Evolutionary conservation across 768 basidiomycete species (phyloP).

Genomic region (Trametes sanguinea): DNA sequence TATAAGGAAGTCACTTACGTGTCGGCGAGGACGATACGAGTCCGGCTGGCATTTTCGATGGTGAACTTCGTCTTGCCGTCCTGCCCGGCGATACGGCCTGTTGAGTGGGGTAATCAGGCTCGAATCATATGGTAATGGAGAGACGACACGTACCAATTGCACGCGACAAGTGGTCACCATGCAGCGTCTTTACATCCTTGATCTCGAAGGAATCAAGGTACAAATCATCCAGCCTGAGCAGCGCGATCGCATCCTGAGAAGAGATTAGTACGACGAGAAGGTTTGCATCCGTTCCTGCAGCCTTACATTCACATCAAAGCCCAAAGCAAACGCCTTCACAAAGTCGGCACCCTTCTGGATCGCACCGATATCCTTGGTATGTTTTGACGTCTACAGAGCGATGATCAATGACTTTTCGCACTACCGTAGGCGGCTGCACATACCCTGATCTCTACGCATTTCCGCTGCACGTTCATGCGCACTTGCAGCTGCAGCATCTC

Average conservation of each 20-base stretch:
- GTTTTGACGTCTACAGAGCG: conserved; percentile 77
- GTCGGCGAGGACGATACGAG: conserved; percentile 97
- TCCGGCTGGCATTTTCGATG: conserved; percentile 95
- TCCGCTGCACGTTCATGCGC: conserved; percentile 91
- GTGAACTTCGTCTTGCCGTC: conserved; percentile 99
- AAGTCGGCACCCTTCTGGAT: conserved; percentile 98
- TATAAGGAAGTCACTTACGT: conserved; percentile 58
- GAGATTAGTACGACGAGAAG: background rate
- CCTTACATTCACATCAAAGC: conserved; percentile 92
- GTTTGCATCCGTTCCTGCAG: background rate
- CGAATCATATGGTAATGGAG: no score
- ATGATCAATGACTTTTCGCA: background rate
- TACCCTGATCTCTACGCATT: conserved; percentile 91
- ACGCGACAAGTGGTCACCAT: conserved; percentile 97
- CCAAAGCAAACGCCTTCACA: conserved; percentile 90
- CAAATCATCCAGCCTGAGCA: conserved; percentile 92
- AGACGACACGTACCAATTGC: conserved; percentile 75
- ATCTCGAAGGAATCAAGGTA: conserved; percentile 99
- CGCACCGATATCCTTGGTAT: conserved; percentile 90
- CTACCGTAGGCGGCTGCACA: conserved; percentile 7
- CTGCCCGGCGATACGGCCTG: conserved; percentile 96
- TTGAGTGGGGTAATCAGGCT: conserved; percentile 30
- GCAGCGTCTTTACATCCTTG: conserved; percentile 97
- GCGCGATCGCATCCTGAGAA: conserved; percentile 89
- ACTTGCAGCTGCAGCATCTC: conserved; percentile 95